Conservation (phyloP, 2,329 filamentous ascomycete genomes). For the Alternaria sp. region DNA sequence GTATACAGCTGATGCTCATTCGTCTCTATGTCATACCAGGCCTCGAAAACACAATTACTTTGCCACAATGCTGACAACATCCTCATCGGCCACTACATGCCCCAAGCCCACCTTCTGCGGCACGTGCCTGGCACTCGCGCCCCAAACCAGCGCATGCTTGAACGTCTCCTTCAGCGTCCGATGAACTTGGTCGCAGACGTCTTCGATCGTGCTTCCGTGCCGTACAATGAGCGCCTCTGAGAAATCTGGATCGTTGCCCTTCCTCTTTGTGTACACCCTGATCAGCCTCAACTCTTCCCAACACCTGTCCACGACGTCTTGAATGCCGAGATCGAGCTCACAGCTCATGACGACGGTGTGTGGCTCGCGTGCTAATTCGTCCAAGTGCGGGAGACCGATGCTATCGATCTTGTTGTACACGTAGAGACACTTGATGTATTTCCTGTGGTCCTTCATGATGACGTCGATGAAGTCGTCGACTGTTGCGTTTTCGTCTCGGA, state of each 20-base stretch:
- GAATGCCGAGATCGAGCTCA: conserved; percentile 90
- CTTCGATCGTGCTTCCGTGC: conserved; percentile 86
- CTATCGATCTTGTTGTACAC: conserved; percentile 99
- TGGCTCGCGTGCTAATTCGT: conserved; percentile 89
- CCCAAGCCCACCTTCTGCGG: conserved; percentile 89
- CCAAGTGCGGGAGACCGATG: conserved; percentile 90
- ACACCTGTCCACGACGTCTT: conserved; percentile 91
- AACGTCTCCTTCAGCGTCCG: conserved; percentile 95
- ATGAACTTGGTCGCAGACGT: conserved; percentile 96
- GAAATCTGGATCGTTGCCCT: conserved; percentile 89
- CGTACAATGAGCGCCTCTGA: conserved; percentile 91
- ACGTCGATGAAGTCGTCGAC: conserved; percentile 99
- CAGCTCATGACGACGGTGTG: conserved; percentile 97
- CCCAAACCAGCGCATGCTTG: conserved; percentile 98
- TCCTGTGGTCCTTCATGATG: conserved; percentile 98
- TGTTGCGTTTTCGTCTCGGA: conserved; percentile 90
- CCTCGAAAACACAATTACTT: conserved; percentile 22
- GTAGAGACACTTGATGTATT: conserved; percentile 93
- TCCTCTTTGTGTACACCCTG: conserved; percentile 86
- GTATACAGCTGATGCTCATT: neutral
- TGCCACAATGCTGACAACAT: conserved; percentile 70
- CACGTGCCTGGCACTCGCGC: conserved; percentile 91
- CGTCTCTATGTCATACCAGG: neutral
- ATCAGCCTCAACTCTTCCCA: conserved; percentile 94
- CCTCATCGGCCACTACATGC: conserved; percentile 76